phyloP scores from a whole-genome alignment of 2,329 filamentous ascomycete genomes.

The Sporothrix humicola region DNA sequence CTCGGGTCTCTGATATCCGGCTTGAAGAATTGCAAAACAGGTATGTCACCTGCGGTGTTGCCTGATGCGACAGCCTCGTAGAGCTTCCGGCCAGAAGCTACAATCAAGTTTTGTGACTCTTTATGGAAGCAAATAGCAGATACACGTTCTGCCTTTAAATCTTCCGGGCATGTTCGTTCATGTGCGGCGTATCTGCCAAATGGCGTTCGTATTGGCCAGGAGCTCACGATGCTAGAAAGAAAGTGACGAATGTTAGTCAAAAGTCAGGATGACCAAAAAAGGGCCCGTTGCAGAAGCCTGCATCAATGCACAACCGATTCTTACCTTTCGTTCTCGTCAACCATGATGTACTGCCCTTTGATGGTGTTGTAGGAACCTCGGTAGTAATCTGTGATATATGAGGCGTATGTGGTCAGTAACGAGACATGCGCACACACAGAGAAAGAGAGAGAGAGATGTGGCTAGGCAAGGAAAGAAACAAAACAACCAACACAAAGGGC shows the following conservation, averaged over 20 bases:
- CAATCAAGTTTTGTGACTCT: constrained; percentile 50
- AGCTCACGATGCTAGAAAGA: constrained; percentile 1
- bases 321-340: constrained; percentile 52
- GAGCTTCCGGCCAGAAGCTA: constrained; percentile 45
- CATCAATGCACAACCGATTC: constrained; percentile 30
- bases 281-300: neutral
- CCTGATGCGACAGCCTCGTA: too few relatives aligned
- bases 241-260: neutral
- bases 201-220: neutral
- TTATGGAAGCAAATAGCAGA: constrained; percentile 57
- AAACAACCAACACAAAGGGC: too few relatives aligned
- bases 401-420: constrained; percentile 29
- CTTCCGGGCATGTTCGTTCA: constrained; percentile 24
- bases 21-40: constrained; percentile 28
- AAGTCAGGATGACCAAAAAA: neutral
- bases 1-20: constrained; percentile 32
- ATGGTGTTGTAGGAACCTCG: constrained; percentile 37
- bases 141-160: constrained; percentile 43
- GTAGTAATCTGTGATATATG: constrained; percentile 41
- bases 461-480: neutral
- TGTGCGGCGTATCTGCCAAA: neutral
- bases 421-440: too few relatives aligned
- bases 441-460: too few relatives aligned
- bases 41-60: constrained; percentile 32
- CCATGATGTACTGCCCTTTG: constrained; percentile 51